Percentiles rank a stretch among this genome's conserved stretches.
These are phyloP conservation scores for Zizania latifolia DNA, from an alignment of 176 grass and related monocot genomes.

Conservation along the genomic window DNA sequence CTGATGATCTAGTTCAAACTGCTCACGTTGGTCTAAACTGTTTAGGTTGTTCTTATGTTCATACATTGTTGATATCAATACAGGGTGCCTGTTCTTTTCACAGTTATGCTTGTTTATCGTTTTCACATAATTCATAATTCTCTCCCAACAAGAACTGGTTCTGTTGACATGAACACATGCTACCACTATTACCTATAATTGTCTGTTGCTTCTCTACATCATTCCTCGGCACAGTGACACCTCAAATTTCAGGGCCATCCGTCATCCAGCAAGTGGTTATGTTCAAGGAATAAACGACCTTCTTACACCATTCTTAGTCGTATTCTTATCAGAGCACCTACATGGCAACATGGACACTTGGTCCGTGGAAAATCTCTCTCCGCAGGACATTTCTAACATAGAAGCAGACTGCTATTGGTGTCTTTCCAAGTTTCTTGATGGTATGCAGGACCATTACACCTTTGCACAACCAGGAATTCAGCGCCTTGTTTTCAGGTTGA, in stretches of 20 bases:
- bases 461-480: conserved; percentile 99
- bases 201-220: neutral
- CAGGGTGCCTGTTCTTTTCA: neutral
- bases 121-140: neutral
- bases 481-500: conserved; percentile 84
- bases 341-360: conserved; percentile 83
- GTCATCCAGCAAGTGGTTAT: conserved; percentile 94
- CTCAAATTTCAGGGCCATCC: conserved; percentile 65
- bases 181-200: neutral
- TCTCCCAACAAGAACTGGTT: neutral
- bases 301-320: conserved; percentile 81
- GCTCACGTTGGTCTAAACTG: neutral
- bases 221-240: neutral
- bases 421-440: conserved; percentile 91
- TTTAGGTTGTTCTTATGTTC: neutral
- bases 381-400: conserved; percentile 60
- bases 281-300: conserved; percentile 99
- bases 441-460: conserved; percentile 96
- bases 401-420: conserved; percentile 98
- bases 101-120: neutral
- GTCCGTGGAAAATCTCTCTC: conserved; percentile 70
- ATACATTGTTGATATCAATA: neutral
- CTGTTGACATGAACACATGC: neutral
- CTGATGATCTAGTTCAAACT: neutral
- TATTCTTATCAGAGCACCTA: conserved; percentile 90